Evolutionary conservation across 352 stramenopile species (phyloP).

Genomic region (Aphanomyces stellatus): DNA sequence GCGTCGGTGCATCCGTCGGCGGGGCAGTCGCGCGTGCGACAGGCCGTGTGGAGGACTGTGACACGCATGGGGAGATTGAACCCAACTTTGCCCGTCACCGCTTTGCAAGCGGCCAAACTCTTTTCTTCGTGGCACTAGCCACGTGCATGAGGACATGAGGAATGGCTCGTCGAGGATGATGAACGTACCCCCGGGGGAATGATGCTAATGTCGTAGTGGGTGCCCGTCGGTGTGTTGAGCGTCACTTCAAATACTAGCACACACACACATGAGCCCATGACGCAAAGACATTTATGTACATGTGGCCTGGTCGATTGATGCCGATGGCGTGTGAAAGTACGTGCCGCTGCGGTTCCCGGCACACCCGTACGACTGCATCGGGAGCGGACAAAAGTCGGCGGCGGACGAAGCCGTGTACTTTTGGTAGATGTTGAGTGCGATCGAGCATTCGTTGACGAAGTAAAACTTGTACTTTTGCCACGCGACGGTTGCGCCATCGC

Average conservation of each 20-base stretch:
- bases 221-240: neutral
- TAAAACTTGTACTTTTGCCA: slow-evolving; percentile 1
- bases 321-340: neutral
- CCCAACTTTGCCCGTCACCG: slow-evolving; percentile 40
- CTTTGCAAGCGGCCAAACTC: slow-evolving; percentile 1
- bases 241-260: slow-evolving; percentile 15
- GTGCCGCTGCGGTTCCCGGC: neutral
- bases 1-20: slow-evolving; percentile 43
- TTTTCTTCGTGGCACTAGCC: neutral
- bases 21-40: slow-evolving; percentile 36
- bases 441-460: slow-evolving; percentile 14
- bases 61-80: slow-evolving; percentile 72
- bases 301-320: slow-evolving; percentile 3
- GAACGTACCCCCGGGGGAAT: slow-evolving; percentile 8
- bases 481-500: neutral
- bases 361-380: neutral
- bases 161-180: neutral
- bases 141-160: neutral
- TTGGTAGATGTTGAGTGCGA: slow-evolving; percentile 9
- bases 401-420: neutral
- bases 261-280: neutral
- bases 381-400: neutral
- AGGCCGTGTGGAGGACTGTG: slow-evolving; percentile 33
- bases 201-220: slow-evolving; percentile 12
- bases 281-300: neutral